phyloP scores from a whole-genome alignment of 1,139 yeast species.

The Candida sanyaensis region DNA sequence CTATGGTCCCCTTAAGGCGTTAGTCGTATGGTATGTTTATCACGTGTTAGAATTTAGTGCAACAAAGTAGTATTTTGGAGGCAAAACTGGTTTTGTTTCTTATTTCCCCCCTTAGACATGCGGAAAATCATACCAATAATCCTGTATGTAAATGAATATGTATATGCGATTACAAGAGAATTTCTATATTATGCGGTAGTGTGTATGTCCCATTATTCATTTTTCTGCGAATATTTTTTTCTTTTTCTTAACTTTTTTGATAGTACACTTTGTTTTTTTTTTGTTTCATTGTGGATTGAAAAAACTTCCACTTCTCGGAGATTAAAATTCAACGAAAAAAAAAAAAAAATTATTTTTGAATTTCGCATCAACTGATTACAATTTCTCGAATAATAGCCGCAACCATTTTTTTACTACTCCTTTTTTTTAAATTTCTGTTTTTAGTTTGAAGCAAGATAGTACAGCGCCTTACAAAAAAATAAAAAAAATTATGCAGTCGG shows the following conservation, averaged over 20 bases:
- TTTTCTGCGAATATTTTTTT: neutral
- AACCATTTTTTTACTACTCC: neutral
- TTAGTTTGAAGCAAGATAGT: neutral
- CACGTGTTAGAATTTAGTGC: too few relatives aligned
- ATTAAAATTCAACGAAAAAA: neutral
- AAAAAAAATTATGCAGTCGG: constrained; percentile 5
- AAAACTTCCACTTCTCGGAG: neutral
- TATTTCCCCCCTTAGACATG: neutral
- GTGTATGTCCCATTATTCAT: neutral
- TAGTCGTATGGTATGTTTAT: too few relatives aligned
- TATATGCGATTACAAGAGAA: neutral
- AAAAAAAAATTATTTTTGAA: neutral
- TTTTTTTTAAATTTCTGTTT: too few relatives aligned
- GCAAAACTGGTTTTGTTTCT: neutral
- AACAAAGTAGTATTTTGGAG: neutral
- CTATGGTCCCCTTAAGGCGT: too few relatives aligned
- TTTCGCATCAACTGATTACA: constrained; percentile 4
- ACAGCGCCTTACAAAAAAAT: neutral
- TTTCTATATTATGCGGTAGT: neutral
- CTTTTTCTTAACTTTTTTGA: neutral
- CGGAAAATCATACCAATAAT: neutral
- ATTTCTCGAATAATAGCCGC: neutral
- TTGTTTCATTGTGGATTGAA: neutral
- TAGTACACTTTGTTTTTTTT: neutral
- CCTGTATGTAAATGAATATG: neutral